Conservation (phyloP, 805 yeast genomes). For the Sporopachydermia quercuum region DNA sequence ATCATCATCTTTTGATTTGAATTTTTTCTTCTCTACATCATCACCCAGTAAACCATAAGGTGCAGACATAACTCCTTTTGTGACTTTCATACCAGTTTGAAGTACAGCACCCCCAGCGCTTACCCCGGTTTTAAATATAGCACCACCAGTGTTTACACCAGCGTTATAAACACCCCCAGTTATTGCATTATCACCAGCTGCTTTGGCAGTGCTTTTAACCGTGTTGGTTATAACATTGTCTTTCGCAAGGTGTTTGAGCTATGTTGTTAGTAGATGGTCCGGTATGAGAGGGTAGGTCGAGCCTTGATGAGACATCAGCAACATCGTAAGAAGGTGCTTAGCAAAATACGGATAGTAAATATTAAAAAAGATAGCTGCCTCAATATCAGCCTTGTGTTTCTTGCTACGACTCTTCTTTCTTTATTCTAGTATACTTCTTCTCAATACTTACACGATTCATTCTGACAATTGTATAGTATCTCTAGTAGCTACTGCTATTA, state of each 20-base stretch:
- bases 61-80: not conserved
- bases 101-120: not conserved
- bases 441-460: slow-evolving; percentile 1
- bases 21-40: not conserved
- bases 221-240: not conserved
- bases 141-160: not conserved
- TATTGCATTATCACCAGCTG: not conserved
- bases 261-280: too few relatives aligned
- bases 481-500: too few relatives aligned
- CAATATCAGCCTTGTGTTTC: too few relatives aligned
- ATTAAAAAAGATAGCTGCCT: too few relatives aligned
- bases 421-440: too few relatives aligned
- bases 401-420: too few relatives aligned
- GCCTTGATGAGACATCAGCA: too few relatives aligned
- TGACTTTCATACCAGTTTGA: not conserved
- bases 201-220: not conserved
- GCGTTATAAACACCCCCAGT: not conserved
- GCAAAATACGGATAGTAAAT: too few relatives aligned
- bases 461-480: too few relatives aligned
- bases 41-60: not conserved
- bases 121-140: not conserved
- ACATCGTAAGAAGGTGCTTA: too few relatives aligned
- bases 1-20: not conserved
- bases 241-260: not conserved
- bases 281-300: too few relatives aligned